Evolutionary conservation across 495 filamentous ascomycete species (phyloP), one percentile per base, ranked within the genome.

Genomic region (Clavariopsis aquatica): DNA sequence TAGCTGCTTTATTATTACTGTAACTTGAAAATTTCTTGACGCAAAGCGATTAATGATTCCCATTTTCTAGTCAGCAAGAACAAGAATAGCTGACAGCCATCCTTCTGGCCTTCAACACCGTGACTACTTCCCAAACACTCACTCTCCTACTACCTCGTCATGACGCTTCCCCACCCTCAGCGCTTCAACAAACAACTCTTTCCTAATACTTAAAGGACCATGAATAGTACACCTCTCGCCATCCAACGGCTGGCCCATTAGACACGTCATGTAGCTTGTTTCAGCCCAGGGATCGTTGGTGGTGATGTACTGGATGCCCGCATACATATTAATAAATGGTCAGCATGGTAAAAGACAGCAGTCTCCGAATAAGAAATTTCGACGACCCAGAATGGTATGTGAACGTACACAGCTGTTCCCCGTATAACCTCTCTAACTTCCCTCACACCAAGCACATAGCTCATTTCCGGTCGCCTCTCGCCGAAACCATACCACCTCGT

Each of bases 191-290:
- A 53, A 34, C 27, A 63, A 20, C 29, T 54, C 49, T 26, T 34
- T 45, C 49, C 27, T 46, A 8, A 23, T n/a, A 31, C 60, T 63
- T 36, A 63, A 19, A 1, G 17, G 10, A 3, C 60, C 34, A 1
- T 31, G 20, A 7, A 63, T 27, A 8, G 27, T 15, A 24, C 60
- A 63, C 31, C 60, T 24, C n/a, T 56, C 43, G 1, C 60, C 60
- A 49, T 63, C 60, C 5, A 54, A 49, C 49, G 60, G 60, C 60
- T 10, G 2, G 4, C 60, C 60, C 22, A 20, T 5, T 19, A 63
- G 3, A 52, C 60, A 63, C 12, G 60, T 63, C 31, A 63, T 31
- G 52, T 63, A 63, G 15, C 23, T 34, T 27, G 24, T 49, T 3
- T 2, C 5, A 5, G 24, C 45, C 27, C n/a, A 17, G 13, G 49